phyloP scores from a whole-genome alignment of 1,284 basidiomycete genomes.

The Amylostereum areolatum region DNA sequence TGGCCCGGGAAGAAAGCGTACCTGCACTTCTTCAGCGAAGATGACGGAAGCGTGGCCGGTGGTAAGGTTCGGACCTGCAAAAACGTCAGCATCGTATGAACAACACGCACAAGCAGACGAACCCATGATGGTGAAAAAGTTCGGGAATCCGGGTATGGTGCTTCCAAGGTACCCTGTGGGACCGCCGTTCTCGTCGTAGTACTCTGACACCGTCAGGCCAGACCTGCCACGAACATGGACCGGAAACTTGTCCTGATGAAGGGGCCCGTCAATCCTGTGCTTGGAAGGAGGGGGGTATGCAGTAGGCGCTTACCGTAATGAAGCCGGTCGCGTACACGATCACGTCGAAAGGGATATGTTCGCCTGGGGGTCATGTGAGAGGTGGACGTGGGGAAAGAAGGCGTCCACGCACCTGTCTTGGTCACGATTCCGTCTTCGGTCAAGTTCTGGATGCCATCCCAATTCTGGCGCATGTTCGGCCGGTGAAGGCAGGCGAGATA shows the following conservation, averaged over 20 bases:
- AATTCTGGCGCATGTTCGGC: conserved; percentile 36
- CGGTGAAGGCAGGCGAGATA: conserved; percentile 33
- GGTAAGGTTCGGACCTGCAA: conserved; percentile 38
- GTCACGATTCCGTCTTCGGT: conserved; percentile 31
- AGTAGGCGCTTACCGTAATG: conserved; percentile 7
- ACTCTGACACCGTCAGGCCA: conserved; percentile 23
- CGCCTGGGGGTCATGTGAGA: conserved; percentile 13
- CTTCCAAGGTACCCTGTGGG: conserved; percentile 30
- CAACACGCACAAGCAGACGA: background rate
- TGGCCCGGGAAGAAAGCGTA: conserved; percentile 5
- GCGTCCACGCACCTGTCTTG: conserved; percentile 22
- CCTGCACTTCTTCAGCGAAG: conserved; percentile 38
- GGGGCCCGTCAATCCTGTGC: background rate
- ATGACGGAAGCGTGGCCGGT: conserved; percentile 43
- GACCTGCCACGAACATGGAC: conserved; percentile 22
- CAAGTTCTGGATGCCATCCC: conserved; percentile 31
- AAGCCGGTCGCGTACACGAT: conserved; percentile 30
- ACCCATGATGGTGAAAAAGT: conserved; percentile 26
- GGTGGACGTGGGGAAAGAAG: background rate
- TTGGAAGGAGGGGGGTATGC: too few species aligned
- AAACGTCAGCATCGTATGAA: background rate
- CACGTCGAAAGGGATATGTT: conserved; percentile 22
- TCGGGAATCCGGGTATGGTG: conserved; percentile 30
- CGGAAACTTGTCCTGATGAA: conserved; percentile 19
- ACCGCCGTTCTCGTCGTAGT: conserved; percentile 27